Evolutionary conservation across 2,329 filamentous ascomycete species (phyloP).

Genomic region (Colletotrichum costaricense): DNA sequence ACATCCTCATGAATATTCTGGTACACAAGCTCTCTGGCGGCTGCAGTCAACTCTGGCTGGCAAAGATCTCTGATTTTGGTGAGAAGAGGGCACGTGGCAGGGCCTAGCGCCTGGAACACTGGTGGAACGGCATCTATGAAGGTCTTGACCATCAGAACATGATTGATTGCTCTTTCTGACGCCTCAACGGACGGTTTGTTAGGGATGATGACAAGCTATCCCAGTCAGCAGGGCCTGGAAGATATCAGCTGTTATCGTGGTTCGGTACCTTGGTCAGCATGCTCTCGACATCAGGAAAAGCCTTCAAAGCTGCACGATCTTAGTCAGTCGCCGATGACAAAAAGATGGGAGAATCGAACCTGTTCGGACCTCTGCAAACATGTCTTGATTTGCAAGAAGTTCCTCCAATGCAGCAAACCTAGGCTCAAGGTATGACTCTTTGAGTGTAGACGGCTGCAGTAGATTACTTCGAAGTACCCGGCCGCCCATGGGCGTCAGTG

Average conservation of each 20-base stretch:
- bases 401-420: slow-evolving; percentile 89
- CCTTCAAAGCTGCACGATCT: slow-evolving; percentile 71
- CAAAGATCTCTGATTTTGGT: slow-evolving; percentile 77
- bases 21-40: slow-evolving; percentile 73
- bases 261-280: slow-evolving; percentile 75
- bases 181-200: slow-evolving; percentile 72
- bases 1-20: slow-evolving; percentile 84
- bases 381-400: slow-evolving; percentile 82
- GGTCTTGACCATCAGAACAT: slow-evolving; percentile 86
- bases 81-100: slow-evolving; percentile 73
- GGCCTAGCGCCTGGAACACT: slow-evolving; percentile 74
- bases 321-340: slow-evolving; percentile 10
- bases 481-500: slow-evolving; percentile 87
- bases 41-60: slow-evolving; percentile 68
- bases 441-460: slow-evolving; percentile 83
- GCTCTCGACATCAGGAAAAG: slow-evolving; percentile 83
- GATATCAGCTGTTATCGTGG: accelerated
- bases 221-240: slow-evolving; percentile 34
- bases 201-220: slow-evolving; percentile 80
- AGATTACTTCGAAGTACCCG: slow-evolving; percentile 87
- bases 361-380: slow-evolving; percentile 82
- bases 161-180: slow-evolving; percentile 85
- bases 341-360: slow-evolving; percentile 55
- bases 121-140: slow-evolving; percentile 77
- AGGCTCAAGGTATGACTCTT: slow-evolving; percentile 72